phyloP scores from a whole-genome alignment of 768 basidiomycete genomes.

The Daedalea quercina region DNA sequence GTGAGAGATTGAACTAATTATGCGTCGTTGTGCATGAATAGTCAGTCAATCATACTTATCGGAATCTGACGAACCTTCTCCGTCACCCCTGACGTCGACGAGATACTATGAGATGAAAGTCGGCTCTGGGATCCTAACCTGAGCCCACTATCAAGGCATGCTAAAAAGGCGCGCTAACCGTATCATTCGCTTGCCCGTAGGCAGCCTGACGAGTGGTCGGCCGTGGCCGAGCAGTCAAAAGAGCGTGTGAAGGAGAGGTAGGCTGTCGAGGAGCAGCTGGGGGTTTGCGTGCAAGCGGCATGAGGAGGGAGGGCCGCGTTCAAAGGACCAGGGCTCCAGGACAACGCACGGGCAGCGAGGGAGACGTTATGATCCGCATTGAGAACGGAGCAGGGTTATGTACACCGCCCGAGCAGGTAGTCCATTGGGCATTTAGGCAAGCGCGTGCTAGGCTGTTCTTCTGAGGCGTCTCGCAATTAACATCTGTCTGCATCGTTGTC shows the following conservation, averaged over 20 bases:
- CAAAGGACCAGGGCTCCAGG: too few species aligned
- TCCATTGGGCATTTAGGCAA: neutral
- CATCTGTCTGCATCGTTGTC: neutral
- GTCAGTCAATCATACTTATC: neutral
- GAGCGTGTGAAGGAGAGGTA: neutral
- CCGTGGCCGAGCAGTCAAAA: neutral
- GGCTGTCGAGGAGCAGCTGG: neutral
- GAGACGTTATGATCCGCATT: neutral
- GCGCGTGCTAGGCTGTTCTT: neutral
- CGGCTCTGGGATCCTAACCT: neutral
- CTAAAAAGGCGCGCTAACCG: neutral
- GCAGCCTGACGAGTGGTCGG: neutral
- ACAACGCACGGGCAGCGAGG: neutral
- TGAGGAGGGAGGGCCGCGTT: neutral
- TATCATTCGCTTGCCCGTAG: neutral
- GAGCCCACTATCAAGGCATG: neutral
- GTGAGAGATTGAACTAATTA: slow-evolving; percentile 61
- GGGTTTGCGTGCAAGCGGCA: neutral
- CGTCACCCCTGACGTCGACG: neutral
- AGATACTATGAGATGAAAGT: neutral
- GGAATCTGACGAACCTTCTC: neutral
- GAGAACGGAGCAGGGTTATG: neutral
- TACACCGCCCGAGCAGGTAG: neutral
- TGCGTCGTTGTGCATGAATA: neutral
- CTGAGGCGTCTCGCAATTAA: neutral